phyloP scores from a whole-genome alignment of 176 grass and related monocot species.

The Oryza brachyantha region DNA sequence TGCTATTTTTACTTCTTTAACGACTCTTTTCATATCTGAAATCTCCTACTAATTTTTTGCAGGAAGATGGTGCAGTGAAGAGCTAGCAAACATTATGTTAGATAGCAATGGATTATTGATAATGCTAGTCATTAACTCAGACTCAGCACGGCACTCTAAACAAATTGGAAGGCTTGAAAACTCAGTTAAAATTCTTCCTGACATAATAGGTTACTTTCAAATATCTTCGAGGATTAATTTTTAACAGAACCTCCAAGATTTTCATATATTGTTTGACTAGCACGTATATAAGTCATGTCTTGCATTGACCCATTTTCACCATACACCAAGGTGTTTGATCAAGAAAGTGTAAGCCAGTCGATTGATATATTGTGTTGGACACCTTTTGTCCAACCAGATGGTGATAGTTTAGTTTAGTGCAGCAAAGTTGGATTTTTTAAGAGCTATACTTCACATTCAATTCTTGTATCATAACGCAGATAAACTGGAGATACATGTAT shows the following conservation, averaged over 20 bases:
- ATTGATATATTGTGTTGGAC: conserved; percentile 5
- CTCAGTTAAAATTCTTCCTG: not conserved
- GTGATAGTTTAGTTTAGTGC: not conserved
- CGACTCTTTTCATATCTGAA: not conserved
- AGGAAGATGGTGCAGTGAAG: conserved; percentile 11
- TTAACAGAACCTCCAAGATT: not conserved
- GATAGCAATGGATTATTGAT: not conserved
- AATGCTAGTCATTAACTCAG: not conserved
- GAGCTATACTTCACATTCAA: not conserved
- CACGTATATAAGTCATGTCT: not conserved
- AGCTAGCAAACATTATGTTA: not conserved
- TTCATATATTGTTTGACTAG: not conserved
- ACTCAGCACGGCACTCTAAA: not conserved
- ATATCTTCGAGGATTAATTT: not conserved
- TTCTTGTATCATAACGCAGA: conserved; percentile 2
- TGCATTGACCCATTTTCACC: not conserved
- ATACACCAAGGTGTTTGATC: not conserved
- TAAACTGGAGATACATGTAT: not conserved
- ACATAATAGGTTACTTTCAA: conserved; percentile 9
- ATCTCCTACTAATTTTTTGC: not conserved
- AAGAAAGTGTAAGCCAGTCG: not conserved
- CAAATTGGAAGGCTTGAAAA: not conserved
- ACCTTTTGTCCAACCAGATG: not conserved
- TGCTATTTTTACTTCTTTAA: not conserved
- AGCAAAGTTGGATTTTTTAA: not conserved